Evolutionary conservation across 2,329 filamentous ascomycete genomes (phyloP).

Genomic region (Aureobasidium sp.): DNA sequence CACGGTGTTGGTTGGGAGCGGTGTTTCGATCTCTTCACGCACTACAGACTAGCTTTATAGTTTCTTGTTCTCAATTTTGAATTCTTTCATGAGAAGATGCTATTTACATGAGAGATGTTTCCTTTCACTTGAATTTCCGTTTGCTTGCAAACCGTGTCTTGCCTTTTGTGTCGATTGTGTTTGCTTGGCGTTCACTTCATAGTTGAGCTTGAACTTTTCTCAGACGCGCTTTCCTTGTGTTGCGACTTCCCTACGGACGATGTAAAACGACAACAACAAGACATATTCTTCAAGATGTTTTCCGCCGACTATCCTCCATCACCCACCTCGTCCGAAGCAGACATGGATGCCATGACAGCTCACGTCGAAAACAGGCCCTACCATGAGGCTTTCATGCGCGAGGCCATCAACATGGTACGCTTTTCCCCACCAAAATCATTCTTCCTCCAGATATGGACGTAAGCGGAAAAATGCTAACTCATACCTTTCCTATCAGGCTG

Average conservation of each 20-base stretch:
- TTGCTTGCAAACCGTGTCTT: not conserved
- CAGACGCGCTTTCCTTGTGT: not conserved
- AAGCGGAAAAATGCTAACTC: not conserved
- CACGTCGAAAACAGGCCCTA: constrained; percentile 32
- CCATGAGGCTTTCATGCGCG: constrained; percentile 66
- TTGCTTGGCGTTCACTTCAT: not conserved
- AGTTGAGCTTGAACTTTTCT: not conserved
- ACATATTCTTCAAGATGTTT: not conserved
- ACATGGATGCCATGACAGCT: constrained; percentile 13
- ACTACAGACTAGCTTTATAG: not conserved
- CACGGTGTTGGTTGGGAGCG: not conserved
- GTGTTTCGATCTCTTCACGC: not conserved
- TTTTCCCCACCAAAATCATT: not conserved
- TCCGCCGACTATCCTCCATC: not conserved
- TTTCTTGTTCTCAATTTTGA: not conserved
- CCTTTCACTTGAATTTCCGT: not conserved
- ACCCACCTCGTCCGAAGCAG: not conserved
- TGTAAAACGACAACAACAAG: not conserved
- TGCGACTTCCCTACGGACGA: not conserved
- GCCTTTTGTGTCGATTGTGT: not conserved
- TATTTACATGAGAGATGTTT: not conserved
- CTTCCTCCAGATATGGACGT: not conserved
- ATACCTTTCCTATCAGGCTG: constrained; percentile 49
- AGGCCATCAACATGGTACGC: constrained; percentile 75
- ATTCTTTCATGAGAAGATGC: not conserved